Percentiles rank a stretch among this genome's conserved stretches.
These are phyloP conservation scores for Dichotomocladium elegans DNA, from an alignment of 371 early-diverging fungal genomes.

Conservation along the genomic window DNA sequence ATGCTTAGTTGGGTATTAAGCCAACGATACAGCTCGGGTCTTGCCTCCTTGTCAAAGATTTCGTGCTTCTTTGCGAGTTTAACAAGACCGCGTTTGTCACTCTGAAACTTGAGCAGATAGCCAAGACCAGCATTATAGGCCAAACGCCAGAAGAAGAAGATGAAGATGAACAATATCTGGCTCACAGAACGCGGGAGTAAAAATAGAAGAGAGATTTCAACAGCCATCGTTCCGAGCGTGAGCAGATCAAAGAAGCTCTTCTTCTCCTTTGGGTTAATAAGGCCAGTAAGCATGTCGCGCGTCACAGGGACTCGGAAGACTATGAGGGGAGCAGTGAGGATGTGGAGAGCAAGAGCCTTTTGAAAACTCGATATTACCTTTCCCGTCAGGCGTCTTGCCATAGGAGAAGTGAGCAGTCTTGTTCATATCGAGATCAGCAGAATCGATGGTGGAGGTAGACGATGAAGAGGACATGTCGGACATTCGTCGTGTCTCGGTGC, in stretches of 20 bases:
- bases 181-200: slow-evolving; percentile 46
- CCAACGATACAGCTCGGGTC: slow-evolving; percentile 56
- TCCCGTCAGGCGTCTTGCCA: slow-evolving; percentile 58
- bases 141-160: slow-evolving; percentile 85
- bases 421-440: slow-evolving; percentile 20
- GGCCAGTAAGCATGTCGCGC: slow-evolving; percentile 67
- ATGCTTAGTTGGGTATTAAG: slow-evolving; percentile 67
- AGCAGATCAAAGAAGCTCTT: slow-evolving; percentile 76
- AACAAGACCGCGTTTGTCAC: slow-evolving; percentile 68
- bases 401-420: slow-evolving; percentile 40
- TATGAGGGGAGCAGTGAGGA: background rate
- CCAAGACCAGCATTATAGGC: slow-evolving; percentile 90
- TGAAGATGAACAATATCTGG: slow-evolving; percentile 55
- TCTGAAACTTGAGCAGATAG: slow-evolving; percentile 75
- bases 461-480: slow-evolving; percentile 7
- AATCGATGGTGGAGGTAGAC: slow-evolving; percentile 8
- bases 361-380: too few species aligned
- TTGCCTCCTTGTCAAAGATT: slow-evolving; percentile 54
- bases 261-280: slow-evolving; percentile 60
- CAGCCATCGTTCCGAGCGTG: slow-evolving; percentile 64
- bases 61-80: slow-evolving; percentile 58
- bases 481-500: slow-evolving; percentile 6
- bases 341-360: background rate
- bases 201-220: slow-evolving; percentile 65
- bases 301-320: slow-evolving; percentile 71